Evolutionary conservation across 306 rosid species (phyloP).

Genomic region (Arachis stenosperma): DNA sequence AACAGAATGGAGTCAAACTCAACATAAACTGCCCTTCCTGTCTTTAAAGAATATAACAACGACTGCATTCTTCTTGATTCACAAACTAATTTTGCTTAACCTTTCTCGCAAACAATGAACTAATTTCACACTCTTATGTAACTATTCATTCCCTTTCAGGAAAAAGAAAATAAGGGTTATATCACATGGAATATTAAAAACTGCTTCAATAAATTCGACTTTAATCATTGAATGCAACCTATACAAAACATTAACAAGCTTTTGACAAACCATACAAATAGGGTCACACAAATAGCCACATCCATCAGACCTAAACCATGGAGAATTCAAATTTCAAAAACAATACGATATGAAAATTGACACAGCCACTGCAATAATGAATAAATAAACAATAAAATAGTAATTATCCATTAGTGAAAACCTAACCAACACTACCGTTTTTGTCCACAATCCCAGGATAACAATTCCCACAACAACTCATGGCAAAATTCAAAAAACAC

Average conservation of each 20-base stretch:
- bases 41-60: constrained; percentile 29
- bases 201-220: constrained; percentile 28
- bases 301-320: constrained; percentile 37
- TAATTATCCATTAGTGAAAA: not conserved
- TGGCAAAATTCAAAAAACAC: not conserved
- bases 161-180: not conserved
- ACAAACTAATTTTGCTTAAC: constrained; percentile 23
- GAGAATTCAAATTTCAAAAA: constrained; percentile 25
- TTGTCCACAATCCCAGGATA: not conserved
- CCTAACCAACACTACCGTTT: not conserved
- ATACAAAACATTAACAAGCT: not conserved
- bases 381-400: not conserved
- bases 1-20: constrained; percentile 53
- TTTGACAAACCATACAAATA: not conserved
- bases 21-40: constrained; percentile 40
- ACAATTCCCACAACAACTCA: not conserved
- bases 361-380: not conserved
- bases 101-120: constrained; percentile 23
- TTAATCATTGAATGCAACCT: constrained; percentile 21
- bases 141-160: constrained; percentile 26
- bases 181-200: constrained; percentile 11
- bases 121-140: constrained; percentile 19
- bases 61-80: not conserved
- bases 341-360: constrained; percentile 23
- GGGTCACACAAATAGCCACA: constrained; percentile 24